Conservation (phyloP, 176 grass and related monocot species). For the Saccharum spontaneum region DNA sequence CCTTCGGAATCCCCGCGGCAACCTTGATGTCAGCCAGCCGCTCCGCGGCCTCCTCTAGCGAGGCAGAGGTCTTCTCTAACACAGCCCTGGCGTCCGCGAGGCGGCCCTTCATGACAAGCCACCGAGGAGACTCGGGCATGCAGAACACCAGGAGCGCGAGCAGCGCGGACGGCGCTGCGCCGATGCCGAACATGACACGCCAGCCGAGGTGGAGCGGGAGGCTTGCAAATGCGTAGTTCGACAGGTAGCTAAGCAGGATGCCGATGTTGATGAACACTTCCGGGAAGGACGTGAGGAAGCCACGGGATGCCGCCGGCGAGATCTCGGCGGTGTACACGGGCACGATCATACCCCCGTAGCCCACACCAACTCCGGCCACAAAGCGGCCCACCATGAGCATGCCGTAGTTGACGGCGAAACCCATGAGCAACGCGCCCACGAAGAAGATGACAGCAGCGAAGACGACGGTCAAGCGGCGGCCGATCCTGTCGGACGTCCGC, state of each 20-base stretch:
- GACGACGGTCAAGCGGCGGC: slow-evolving; percentile 60
- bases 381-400: slow-evolving; percentile 67
- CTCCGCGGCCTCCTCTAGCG: slow-evolving; percentile 55
- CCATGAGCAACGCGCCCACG: slow-evolving; percentile 54
- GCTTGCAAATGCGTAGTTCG: slow-evolving; percentile 63
- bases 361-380: slow-evolving; percentile 60
- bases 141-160: slow-evolving; percentile 56
- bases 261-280: slow-evolving; percentile 89
- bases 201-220: slow-evolving; percentile 48
- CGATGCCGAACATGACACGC: slow-evolving; percentile 79
- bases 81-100: slow-evolving; percentile 61
- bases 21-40: slow-evolving; percentile 71
- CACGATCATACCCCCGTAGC: slow-evolving; percentile 63
- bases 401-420: slow-evolving; percentile 46
- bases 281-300: slow-evolving; percentile 60
- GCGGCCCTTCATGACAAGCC: slow-evolving; percentile 74
- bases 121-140: slow-evolving; percentile 86
- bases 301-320: slow-evolving; percentile 54
- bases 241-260: slow-evolving; percentile 79
- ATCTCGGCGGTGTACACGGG: slow-evolving; percentile 76
- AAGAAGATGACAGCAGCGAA: slow-evolving; percentile 62
- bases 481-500: slow-evolving; percentile 66
- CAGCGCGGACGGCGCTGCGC: slow-evolving; percentile 55
- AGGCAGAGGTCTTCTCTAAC: slow-evolving; percentile 52
- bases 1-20: slow-evolving; percentile 53